These are phyloP conservation scores for Cyclotella sp. DNA, from an alignment of 108 stramenopile species.

Conservation along the genomic window DNA sequence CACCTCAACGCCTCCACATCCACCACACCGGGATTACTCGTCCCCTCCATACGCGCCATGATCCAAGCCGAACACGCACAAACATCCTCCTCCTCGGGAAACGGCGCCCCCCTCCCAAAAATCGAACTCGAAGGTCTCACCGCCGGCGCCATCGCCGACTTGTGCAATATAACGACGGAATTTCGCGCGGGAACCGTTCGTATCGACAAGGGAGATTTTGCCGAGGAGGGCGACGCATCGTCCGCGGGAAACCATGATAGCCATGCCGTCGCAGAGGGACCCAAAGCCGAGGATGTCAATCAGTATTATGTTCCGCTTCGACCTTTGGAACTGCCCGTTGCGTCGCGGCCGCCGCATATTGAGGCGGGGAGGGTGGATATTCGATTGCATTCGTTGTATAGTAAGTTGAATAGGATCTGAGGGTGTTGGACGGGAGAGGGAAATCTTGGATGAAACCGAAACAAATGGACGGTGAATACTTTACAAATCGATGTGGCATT, in stretches of 20 bases:
- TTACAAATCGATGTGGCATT: too few species aligned
- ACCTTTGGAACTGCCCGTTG: constrained; percentile 48
- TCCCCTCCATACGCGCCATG: constrained; percentile 54
- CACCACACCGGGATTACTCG: constrained; percentile 39
- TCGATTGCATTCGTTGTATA: constrained; percentile 49
- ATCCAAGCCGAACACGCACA: constrained; percentile 43
- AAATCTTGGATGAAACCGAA: too few species aligned
- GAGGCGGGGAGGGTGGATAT: constrained; percentile 59
- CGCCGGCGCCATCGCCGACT: constrained; percentile 54
- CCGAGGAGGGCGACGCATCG: constrained; percentile 8
- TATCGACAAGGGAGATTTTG: constrained; percentile 55
- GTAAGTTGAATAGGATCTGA: constrained; percentile 43
- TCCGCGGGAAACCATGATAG: too few species aligned
- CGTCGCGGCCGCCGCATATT: constrained; percentile 48
- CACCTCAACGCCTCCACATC: constrained; percentile 38
- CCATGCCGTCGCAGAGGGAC: too few species aligned
- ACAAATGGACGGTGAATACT: too few species aligned
- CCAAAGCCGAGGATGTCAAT: constrained; percentile 32
- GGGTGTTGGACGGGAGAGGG: neutral
- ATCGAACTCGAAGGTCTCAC: constrained; percentile 53
- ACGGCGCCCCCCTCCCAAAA: constrained; percentile 10
- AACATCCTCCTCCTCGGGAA: neutral
- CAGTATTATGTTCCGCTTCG: constrained; percentile 49
- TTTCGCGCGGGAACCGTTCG: constrained; percentile 33
- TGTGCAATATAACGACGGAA: constrained; percentile 49